Conservation (phyloP, 2,329 filamentous ascomycete species). For the Colletotrichum lini region DNA sequence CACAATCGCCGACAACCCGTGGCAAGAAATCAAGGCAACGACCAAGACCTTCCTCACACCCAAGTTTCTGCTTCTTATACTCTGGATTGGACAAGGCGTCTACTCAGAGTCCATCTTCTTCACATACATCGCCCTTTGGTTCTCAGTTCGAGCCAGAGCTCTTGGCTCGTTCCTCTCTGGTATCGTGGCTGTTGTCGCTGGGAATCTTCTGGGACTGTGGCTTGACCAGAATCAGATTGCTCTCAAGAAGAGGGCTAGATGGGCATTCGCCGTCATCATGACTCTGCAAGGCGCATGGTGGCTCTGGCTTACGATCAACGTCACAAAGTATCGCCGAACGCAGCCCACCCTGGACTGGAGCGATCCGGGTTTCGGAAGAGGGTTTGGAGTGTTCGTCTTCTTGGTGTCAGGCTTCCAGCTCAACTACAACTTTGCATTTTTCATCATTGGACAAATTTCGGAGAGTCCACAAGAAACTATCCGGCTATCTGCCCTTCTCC, state of each 20-base stretch:
- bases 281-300: slow-evolving; percentile 76
- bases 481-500: slow-evolving; percentile 73
- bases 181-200: slow-evolving; percentile 72
- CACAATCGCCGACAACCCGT: slow-evolving; percentile 59
- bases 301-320: slow-evolving; percentile 76
- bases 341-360: slow-evolving; percentile 66
- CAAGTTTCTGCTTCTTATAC: slow-evolving; percentile 62
- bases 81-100: slow-evolving; percentile 65
- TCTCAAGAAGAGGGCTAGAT: slow-evolving; percentile 66
- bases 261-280: slow-evolving; percentile 65
- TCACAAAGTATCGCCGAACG: slow-evolving; percentile 69
- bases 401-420: slow-evolving; percentile 77
- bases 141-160: slow-evolving; percentile 63
- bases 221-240: slow-evolving; percentile 68
- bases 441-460: slow-evolving; percentile 75
- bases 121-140: slow-evolving; percentile 62
- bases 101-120: slow-evolving; percentile 60
- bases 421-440: slow-evolving; percentile 81
- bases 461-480: slow-evolving; percentile 72
- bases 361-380: slow-evolving; percentile 59
- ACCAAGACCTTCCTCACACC: slow-evolving; percentile 59
- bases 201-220: slow-evolving; percentile 74
- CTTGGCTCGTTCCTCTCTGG: slow-evolving; percentile 62
- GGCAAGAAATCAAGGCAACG: slow-evolving; percentile 70
- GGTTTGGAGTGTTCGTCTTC: slow-evolving; percentile 69